These are phyloP conservation scores for Phanerochaete carnosa DNA, from an alignment of 768 basidiomycete genomes.

Conservation along the genomic window DNA sequence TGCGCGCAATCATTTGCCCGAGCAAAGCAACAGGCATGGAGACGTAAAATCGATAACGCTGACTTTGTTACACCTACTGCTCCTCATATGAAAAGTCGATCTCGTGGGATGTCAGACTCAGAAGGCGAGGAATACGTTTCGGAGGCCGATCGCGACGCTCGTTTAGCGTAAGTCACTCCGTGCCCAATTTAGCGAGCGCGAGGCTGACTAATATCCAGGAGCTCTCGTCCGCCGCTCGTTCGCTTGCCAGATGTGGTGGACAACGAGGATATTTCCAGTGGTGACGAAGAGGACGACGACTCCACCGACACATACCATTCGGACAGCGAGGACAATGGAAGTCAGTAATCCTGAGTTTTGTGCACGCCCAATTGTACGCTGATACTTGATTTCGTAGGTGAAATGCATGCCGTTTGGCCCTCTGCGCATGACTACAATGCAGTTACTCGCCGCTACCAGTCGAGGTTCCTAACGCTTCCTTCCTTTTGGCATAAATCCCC, in stretches of 20 bases:
- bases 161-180: constrained; percentile 53
- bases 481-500: constrained; percentile 46
- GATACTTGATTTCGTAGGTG: background rate
- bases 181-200: background rate
- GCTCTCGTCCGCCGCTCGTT: constrained; percentile 47
- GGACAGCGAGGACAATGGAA: background rate
- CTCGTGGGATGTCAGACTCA: constrained; percentile 48
- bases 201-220: constrained; percentile 30
- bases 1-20: background rate
- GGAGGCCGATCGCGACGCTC: constrained; percentile 68
- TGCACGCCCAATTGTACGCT: background rate
- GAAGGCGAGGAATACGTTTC: constrained; percentile 59
- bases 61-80: background rate
- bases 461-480: constrained; percentile 30
- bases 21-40: background rate
- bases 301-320: constrained; percentile 15
- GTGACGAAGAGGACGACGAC: constrained; percentile 77
- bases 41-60: background rate
- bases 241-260: constrained; percentile 35
- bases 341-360: background rate
- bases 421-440: constrained; percentile 37
- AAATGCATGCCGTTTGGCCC: background rate
- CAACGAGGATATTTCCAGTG: constrained; percentile 53
- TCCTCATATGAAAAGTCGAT: background rate
- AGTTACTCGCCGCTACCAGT: constrained; percentile 46